Percentiles rank a stretch among this genome's conserved stretches.
These are phyloP conservation scores for Solanum tarapatanum DNA, from an alignment of 257 asterid species.

Conservation along the genomic window DNA sequence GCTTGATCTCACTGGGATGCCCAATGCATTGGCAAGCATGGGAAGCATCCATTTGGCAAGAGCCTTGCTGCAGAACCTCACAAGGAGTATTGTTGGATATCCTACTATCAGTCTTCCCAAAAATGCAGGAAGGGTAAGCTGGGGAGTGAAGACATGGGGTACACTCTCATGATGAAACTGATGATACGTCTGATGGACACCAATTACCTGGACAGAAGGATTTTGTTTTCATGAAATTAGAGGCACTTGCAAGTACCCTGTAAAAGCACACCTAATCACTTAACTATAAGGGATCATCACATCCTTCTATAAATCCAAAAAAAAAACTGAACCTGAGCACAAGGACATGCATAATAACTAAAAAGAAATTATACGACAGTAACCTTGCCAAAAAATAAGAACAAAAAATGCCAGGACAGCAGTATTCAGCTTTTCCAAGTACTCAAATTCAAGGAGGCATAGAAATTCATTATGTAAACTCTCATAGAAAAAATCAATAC, in stretches of 20 bases:
- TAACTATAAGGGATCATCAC: neutral
- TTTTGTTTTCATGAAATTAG: neutral
- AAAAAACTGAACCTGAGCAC: neutral
- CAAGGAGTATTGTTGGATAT: constrained; percentile 72
- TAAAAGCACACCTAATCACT: neutral
- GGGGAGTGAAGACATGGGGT: constrained; percentile 52
- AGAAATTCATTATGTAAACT: neutral
- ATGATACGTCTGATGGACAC: constrained; percentile 79
- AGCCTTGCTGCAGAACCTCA: constrained; percentile 87
- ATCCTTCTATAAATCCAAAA: neutral
- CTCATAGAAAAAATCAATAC: neutral
- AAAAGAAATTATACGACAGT: neutral
- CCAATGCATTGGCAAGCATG: constrained; percentile 62
- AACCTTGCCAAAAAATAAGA: neutral
- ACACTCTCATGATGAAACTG: constrained; percentile 86
- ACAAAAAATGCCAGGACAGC: neutral
- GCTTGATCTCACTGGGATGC: constrained; percentile 75
- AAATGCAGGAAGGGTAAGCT: constrained; percentile 44
- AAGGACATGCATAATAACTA: neutral
- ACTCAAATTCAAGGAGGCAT: neutral
- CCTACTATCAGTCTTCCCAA: constrained; percentile 71
- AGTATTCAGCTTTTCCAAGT: neutral
- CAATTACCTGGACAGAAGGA: constrained; percentile 52
- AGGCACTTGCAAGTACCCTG: neutral
- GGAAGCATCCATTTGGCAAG: constrained; percentile 91